phyloP scores from a whole-genome alignment of 1,284 basidiomycete genomes.

The Albatrellus sp. region DNA sequence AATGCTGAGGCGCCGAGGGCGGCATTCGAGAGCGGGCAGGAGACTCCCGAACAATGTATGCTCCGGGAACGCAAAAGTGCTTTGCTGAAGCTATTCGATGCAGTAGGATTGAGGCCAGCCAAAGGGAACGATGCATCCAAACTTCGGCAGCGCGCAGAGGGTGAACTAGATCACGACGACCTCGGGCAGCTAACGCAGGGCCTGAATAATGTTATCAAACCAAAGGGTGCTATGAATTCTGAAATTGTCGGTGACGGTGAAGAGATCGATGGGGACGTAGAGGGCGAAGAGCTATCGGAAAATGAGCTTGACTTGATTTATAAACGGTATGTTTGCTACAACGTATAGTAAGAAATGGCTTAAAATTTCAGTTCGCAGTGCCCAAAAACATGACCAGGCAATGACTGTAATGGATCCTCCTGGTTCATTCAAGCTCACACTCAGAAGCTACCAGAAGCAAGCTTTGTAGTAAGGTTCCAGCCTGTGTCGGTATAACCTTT shows the following conservation, averaged over 20 bases:
- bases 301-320: constrained; percentile 76
- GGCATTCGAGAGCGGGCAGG: constrained; percentile 59
- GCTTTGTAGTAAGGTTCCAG: constrained; percentile 50
- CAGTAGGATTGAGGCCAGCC: constrained; percentile 44
- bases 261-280: constrained; percentile 56
- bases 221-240: constrained; percentile 21
- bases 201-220: constrained; percentile 17
- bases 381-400: constrained; percentile 67
- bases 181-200: constrained; percentile 24
- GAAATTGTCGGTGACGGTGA: constrained; percentile 58
- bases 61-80: constrained; percentile 72
- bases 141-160: constrained; percentile 20
- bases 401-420: constrained; percentile 80
- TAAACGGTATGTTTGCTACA: constrained; percentile 42
- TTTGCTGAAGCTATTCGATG: constrained; percentile 51
- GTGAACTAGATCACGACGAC: constrained; percentile 26
- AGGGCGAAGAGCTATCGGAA: constrained; percentile 67
- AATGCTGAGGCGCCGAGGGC: constrained; percentile 20
- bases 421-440: constrained; percentile 64
- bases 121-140: constrained; percentile 12
- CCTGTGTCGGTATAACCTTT: neutral
- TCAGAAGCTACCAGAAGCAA: constrained; percentile 92
- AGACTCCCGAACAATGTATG: constrained; percentile 61
- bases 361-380: constrained; percentile 34
- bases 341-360: neutral